Percentiles rank a stretch among this genome's conserved stretches.
Conservation (phyloP, 331 rosid genomes). For the Dryas integrifolia region DNA sequence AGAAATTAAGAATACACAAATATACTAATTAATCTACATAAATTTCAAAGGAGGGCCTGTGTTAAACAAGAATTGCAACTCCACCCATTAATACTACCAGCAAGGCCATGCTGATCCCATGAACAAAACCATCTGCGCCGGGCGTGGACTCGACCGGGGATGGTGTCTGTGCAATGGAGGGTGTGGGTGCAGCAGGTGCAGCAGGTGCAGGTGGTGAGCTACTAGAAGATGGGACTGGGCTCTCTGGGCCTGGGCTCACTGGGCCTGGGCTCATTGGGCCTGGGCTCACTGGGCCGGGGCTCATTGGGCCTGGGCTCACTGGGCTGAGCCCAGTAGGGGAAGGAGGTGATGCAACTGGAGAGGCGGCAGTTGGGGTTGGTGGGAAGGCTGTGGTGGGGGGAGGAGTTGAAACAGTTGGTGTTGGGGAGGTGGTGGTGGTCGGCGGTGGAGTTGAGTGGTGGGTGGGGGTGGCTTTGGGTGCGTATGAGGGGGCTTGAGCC, state of each 20-base stretch:
- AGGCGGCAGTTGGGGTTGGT: neutral
- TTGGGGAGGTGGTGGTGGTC: neutral
- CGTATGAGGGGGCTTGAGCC: slow-evolving; percentile 51
- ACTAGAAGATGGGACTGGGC: neutral
- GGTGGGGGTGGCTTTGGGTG: slow-evolving; percentile 19
- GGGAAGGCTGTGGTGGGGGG: neutral
- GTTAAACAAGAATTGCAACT: slow-evolving; percentile 35
- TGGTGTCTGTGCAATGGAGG: neutral
- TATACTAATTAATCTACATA: slow-evolving; percentile 29
- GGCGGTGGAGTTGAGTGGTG: slow-evolving; percentile 23
- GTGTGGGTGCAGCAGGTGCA: neutral
- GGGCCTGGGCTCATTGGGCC: neutral
- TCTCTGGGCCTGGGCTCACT: neutral
- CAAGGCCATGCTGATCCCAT: slow-evolving; percentile 37
- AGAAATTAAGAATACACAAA: slow-evolving; percentile 30
- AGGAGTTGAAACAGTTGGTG: slow-evolving; percentile 16
- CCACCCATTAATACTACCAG: slow-evolving; percentile 39
- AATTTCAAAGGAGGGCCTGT: slow-evolving; percentile 7
- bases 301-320: neutral
- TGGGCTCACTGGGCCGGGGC: neutral
- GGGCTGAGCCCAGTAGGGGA: neutral
- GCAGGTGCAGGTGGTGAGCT: neutral
- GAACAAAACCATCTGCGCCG: slow-evolving; percentile 21
- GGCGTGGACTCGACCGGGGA: slow-evolving; percentile 9
- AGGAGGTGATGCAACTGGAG: neutral